Percentiles rank a stretch among this genome's conserved stretches.
Evolutionary conservation across 306 rosid species (phyloP).

Genomic region (Prunus mira): DNA sequence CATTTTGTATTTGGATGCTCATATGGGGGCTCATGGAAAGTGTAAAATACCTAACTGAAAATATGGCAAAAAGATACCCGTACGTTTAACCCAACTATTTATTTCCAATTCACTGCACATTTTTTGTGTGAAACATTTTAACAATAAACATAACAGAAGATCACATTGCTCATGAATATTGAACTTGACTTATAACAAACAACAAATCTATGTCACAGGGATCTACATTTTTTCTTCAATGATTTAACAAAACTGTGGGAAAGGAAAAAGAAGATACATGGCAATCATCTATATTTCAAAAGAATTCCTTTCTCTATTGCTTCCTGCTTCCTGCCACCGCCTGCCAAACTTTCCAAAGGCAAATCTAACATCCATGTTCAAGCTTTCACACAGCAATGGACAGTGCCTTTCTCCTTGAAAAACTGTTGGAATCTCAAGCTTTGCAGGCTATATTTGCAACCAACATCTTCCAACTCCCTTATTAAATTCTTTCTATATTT

Average conservation of each 20-base stretch:
- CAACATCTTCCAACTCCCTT: constrained; percentile 37
- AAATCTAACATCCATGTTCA: constrained; percentile 24
- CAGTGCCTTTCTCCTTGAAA: constrained; percentile 21
- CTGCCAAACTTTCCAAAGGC: constrained; percentile 22
- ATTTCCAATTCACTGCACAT: constrained; percentile 46
- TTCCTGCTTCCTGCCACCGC: constrained; percentile 28
- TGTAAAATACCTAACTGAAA: not conserved
- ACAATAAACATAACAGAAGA: not conserved
- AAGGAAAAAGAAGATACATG: constrained; percentile 24
- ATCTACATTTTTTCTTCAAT: constrained; percentile 37
- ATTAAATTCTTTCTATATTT: constrained; percentile 34
- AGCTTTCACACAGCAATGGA: constrained; percentile 29
- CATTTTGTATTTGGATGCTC: not conserved
- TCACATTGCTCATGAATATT: constrained; percentile 20
- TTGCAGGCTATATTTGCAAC: constrained; percentile 28
- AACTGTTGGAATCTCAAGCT: constrained; percentile 28
- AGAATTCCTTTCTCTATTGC: constrained; percentile 32
- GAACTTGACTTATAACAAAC: constrained; percentile 38
- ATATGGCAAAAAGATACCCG: not conserved
- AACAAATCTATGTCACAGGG: constrained; percentile 30
- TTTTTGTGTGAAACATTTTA: not conserved
- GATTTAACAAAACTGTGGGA: constrained; percentile 37
- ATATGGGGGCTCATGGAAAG: not conserved
- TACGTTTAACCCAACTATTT: not conserved
- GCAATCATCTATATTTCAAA: constrained; percentile 20